Evolutionary conservation across 2,329 filamentous ascomycete species (phyloP), one percentile per base, ranked within the genome.

Genomic region (Pseudogymnoascus sp.): DNA sequence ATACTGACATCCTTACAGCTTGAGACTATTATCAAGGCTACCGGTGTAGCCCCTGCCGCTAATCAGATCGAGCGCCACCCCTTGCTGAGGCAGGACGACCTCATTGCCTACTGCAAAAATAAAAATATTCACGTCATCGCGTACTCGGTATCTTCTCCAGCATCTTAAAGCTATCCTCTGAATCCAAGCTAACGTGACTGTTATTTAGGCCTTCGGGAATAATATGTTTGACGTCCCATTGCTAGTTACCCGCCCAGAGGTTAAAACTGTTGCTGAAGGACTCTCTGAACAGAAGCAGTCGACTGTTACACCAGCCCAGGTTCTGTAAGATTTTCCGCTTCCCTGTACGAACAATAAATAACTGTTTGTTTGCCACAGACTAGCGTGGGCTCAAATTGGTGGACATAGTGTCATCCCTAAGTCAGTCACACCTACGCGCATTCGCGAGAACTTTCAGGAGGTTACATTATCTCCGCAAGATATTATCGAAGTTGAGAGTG

Each of bases 401-500:
- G 87, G 85, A 62, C 87, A 86, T 75, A 84, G 80, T 68, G 88
- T 91, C 68, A 90, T 91, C 69, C 89, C 89, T 71, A 91, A 91
- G 80, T 87, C 83, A 18, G 87, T 90, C 66, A 90, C 83, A 63
- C 80, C 84, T 60, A 79, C 79, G 36, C 83, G 89, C 64, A 91
- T 92, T 68, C 78, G 83, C 70, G 81, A 79, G 70, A 91, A 92
- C 80, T 90, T 87, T 72, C 78, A 86, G 76, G 82, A 89, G 74
- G 80, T 86, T 60, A 82, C 89, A 70, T 77, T 90, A 64, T 75
- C 77, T 49, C 78, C 82, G 40, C 79, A 80, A 62, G 83, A 88
- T 68, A 82, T 87, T 69, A 77, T 80, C 65, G 84, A 80, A 12
- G 81, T 90, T 53, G 81, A 86, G 73, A 77, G 81, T 72, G 82